A percentile compares a stretch with the other conserved stretches of the same genome.
phyloP scores from a whole-genome alignment of 2,329 filamentous ascomycete genomes.

The Fonsecaea nubica region DNA sequence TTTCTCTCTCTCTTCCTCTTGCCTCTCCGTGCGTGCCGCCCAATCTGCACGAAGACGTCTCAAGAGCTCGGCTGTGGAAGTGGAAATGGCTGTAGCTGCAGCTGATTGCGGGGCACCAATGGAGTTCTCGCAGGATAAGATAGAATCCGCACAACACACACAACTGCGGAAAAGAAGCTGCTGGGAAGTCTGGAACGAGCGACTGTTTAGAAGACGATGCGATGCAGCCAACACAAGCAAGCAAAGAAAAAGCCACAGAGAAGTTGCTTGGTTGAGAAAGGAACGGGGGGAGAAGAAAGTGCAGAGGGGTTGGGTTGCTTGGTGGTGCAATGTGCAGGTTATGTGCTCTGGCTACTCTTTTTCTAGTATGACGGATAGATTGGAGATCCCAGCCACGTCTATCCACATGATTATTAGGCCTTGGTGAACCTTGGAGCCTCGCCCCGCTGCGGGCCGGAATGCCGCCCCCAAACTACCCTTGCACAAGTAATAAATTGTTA shows the following conservation, averaged over 20 bases:
- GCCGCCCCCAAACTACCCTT: not conserved
- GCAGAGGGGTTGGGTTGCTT: slow-evolving; percentile 2
- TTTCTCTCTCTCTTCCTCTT: slow-evolving; percentile 1
- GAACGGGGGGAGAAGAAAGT: not conserved
- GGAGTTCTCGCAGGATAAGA: not conserved
- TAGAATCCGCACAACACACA: no score
- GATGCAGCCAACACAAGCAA: slow-evolving; percentile 1
- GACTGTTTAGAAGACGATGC: slow-evolving; percentile 6
- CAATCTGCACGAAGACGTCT: slow-evolving; percentile 11
- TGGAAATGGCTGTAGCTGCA: slow-evolving; percentile 5
- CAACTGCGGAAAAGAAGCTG: not conserved
- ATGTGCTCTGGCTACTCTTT: slow-evolving; percentile 1
- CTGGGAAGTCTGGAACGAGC: slow-evolving; percentile 13
- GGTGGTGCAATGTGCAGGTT: slow-evolving; percentile 1
- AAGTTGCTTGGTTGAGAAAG: not conserved
- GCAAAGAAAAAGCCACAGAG: not conserved
- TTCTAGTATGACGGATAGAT: not conserved
- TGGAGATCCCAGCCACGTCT: slow-evolving; percentile 25
- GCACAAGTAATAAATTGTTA: not conserved
- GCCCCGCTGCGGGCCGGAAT: not conserved
- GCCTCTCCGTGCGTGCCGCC: slow-evolving; percentile 18
- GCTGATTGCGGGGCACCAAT: slow-evolving; percentile 23
- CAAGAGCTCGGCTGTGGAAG: not conserved
- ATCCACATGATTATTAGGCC: not conserved
- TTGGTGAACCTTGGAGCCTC: not conserved